Evolutionary conservation across 2,329 filamentous ascomycete species (phyloP).

Genomic region (Ilyonectria robusta): DNA sequence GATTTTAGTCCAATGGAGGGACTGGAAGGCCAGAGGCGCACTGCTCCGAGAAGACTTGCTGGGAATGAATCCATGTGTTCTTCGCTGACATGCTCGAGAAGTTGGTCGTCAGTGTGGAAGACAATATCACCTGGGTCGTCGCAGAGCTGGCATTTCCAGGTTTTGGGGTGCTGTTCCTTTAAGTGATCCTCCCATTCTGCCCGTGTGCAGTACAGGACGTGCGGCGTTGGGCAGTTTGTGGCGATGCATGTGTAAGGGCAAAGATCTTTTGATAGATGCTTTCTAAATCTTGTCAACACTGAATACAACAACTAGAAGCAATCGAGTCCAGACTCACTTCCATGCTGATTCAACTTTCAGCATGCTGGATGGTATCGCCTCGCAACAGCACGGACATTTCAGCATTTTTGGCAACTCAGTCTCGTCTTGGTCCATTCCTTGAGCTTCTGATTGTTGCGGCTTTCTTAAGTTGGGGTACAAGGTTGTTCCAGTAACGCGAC

Average conservation of each 20-base stretch:
- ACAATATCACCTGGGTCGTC: background rate
- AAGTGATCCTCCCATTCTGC: constrained; percentile 20
- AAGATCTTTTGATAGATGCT: constrained; percentile 30
- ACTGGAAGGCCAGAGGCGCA: constrained; percentile 9
- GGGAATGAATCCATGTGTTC: constrained; percentile 9
- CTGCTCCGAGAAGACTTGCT: background rate
- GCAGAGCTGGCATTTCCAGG: constrained; percentile 28
- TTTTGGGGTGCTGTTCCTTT: constrained; percentile 15
- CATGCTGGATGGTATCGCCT: constrained; percentile 17
- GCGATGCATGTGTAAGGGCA: constrained; percentile 37
- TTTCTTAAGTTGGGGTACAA: constrained; percentile 7
- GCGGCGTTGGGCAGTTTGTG: constrained; percentile 20
- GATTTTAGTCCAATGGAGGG: constrained; percentile 4
- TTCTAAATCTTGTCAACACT: constrained; percentile 5
- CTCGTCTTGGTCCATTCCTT: background rate
- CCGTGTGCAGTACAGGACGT: constrained; percentile 18
- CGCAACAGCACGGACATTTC: constrained; percentile 31
- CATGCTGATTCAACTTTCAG: background rate
- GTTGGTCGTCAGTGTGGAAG: constrained; percentile 4
- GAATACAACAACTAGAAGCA: background rate
- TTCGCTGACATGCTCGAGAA: constrained; percentile 9
- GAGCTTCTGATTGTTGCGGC: background rate
- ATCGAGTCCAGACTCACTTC: constrained; percentile 7
- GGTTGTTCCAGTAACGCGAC: background rate
- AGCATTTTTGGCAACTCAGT: constrained; percentile 8